These are phyloP conservation scores for Lachnellula arida DNA, from an alignment of 2,329 filamentous ascomycete species.

Conservation along the genomic window DNA sequence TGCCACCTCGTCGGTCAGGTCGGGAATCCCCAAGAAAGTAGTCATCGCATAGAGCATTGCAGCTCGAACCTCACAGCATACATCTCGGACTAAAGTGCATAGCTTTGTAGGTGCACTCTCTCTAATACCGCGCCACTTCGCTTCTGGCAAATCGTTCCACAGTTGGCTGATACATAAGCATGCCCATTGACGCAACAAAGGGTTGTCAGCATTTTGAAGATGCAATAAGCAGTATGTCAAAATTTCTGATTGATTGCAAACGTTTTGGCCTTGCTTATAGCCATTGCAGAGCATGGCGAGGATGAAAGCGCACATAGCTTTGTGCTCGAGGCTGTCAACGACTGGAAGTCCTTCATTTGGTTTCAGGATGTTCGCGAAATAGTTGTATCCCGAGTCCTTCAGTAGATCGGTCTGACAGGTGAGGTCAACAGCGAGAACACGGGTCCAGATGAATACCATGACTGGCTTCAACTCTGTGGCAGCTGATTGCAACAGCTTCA, in stretches of 20 bases:
- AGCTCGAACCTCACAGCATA: conserved; percentile 86
- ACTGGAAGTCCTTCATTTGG: conserved; percentile 79
- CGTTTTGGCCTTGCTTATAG: conserved; percentile 85
- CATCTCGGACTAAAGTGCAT: conserved; percentile 75
- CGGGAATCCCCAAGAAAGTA: conserved; percentile 88
- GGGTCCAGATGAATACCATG: conserved; percentile 99
- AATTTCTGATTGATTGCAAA: conserved; percentile 85
- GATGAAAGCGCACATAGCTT: conserved; percentile 98
- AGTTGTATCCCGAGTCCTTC: conserved; percentile 95
- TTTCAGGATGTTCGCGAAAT: conserved; percentile 90
- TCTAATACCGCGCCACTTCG: conserved; percentile 92
- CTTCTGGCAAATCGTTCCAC: conserved; percentile 85
- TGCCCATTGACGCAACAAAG: conserved; percentile 88
- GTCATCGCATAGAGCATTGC: conserved; percentile 92
- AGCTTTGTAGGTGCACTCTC: conserved; percentile 76
- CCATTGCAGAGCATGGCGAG: conserved; percentile 95
- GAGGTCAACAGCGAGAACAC: conserved; percentile 90
- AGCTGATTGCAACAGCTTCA: conserved; percentile 92
- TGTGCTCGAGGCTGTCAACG: conserved; percentile 86
- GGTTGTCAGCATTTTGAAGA: conserved; percentile 79
- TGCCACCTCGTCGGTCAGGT: conserved; percentile 85
- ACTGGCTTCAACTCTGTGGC: conserved; percentile 93
- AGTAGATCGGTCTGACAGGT: conserved; percentile 90
- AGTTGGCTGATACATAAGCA: conserved; percentile 93
- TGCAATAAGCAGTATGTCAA: conserved; percentile 84